Evolutionary conservation across 345 rosid species (phyloP).

Genomic region (Bruguiera sexangula): DNA sequence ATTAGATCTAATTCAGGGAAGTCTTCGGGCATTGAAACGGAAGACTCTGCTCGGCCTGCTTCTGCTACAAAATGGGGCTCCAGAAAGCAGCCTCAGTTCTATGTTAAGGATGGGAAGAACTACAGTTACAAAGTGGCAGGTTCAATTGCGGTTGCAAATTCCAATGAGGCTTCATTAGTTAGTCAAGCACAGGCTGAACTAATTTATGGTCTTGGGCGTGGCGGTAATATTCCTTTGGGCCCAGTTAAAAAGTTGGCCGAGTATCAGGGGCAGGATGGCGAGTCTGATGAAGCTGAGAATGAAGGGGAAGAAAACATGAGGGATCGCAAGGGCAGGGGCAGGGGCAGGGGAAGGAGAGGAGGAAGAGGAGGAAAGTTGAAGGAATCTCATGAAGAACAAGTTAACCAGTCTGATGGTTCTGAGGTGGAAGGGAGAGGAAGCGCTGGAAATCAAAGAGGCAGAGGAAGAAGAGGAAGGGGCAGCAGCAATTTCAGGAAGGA

Average conservation of each 20-base stretch:
- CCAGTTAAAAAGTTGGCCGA: slow-evolving; percentile 65
- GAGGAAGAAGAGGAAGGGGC: slow-evolving; percentile 66
- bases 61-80: slow-evolving; percentile 72
- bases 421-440: slow-evolving; percentile 44
- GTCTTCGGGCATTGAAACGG: slow-evolving; percentile 34
- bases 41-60: slow-evolving; percentile 24
- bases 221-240: slow-evolving; percentile 83
- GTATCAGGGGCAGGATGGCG: slow-evolving; percentile 21
- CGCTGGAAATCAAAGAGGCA: slow-evolving; percentile 44
- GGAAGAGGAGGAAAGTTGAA: slow-evolving; percentile 34
- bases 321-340: slow-evolving; percentile 33
- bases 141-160: slow-evolving; percentile 71
- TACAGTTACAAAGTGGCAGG: slow-evolving; percentile 90
- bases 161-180: slow-evolving; percentile 62
- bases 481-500: slow-evolving; percentile 56
- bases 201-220: slow-evolving; percentile 83
- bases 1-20: slow-evolving; percentile 28
- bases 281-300: slow-evolving; percentile 24
- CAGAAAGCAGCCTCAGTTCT: slow-evolving; percentile 70
- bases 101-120: slow-evolving; percentile 92
- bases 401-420: slow-evolving; percentile 31
- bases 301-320: slow-evolving; percentile 36
- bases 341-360: slow-evolving; percentile 44
- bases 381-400: slow-evolving; percentile 26
- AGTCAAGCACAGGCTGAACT: slow-evolving; percentile 56